phyloP scores from a whole-genome alignment of 2,329 filamentous ascomycete genomes.

The Huntiella abstrusa region DNA sequence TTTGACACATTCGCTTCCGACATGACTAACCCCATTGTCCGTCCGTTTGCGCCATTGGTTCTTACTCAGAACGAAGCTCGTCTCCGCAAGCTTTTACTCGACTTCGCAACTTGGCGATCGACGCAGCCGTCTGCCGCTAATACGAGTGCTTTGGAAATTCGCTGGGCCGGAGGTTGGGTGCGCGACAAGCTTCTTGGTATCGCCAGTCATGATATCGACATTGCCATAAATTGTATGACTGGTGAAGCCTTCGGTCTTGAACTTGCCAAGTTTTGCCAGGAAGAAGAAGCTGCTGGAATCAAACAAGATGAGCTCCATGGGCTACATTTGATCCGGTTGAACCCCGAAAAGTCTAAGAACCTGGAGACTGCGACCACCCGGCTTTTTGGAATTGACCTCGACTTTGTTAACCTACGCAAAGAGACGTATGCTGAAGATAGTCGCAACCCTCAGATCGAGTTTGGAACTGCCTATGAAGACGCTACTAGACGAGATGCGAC shows the following conservation, averaged over 20 bases:
- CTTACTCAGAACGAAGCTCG: conserved; percentile 55
- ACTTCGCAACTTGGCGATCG: conserved; percentile 39
- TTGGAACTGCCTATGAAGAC: conserved; percentile 81
- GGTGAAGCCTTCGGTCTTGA: conserved; percentile 55
- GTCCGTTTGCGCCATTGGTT: conserved; percentile 18
- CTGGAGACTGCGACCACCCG: conserved; percentile 78
- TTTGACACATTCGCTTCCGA: conserved; percentile 1
- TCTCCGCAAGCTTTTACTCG: conserved; percentile 58
- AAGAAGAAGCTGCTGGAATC: conserved; percentile 40
- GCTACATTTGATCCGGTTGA: conserved; percentile 75
- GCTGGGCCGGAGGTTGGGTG: conserved; percentile 77
- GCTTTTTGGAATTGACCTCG: conserved; percentile 72
- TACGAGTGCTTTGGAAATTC: conserved; percentile 38
- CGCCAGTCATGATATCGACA: conserved; percentile 63
- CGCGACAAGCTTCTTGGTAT: conserved; percentile 62
- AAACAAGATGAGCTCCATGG: conserved; percentile 44
- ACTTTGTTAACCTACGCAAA: conserved; percentile 85
- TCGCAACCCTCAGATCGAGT: conserved; percentile 80
- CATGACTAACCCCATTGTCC: conserved; percentile 1
- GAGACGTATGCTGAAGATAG: conserved; percentile 83
- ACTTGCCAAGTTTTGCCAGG: conserved; percentile 48
- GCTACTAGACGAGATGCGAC: conserved; percentile 79
- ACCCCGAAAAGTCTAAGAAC: conserved; percentile 93
- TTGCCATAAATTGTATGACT: conserved; percentile 72
- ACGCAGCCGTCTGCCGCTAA: conserved; percentile 21